Conservation (phyloP, 1,139 yeast species). For the Protomyces pachydermus region DNA sequence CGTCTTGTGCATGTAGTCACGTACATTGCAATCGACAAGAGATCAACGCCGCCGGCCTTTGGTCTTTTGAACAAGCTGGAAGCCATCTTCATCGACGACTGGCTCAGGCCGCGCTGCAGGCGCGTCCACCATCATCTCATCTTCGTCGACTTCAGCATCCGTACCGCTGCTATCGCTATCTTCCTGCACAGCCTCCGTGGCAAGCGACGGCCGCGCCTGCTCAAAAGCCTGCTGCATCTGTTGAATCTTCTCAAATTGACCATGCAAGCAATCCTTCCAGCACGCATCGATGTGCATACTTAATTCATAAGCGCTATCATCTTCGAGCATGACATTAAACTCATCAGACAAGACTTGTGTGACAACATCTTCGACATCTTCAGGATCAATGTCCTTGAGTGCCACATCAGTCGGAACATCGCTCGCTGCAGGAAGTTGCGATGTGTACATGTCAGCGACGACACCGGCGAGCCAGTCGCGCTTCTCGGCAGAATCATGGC, state of each 20-base stretch:
- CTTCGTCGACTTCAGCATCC: slow-evolving; percentile 19
- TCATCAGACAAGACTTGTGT: slow-evolving; percentile 91
- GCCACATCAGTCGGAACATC: slow-evolving; percentile 40
- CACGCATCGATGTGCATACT: slow-evolving; percentile 62
- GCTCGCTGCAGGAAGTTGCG: background rate
- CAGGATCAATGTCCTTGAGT: slow-evolving; percentile 55
- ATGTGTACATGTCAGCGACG: slow-evolving; percentile 59
- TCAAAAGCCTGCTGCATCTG: slow-evolving; percentile 56
- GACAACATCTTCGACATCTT: slow-evolving; percentile 76
- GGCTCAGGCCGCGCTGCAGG: slow-evolving; percentile 11
- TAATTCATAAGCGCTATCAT: slow-evolving; percentile 71
- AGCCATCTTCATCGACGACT: slow-evolving; percentile 80
- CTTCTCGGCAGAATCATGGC: slow-evolving; percentile 80
- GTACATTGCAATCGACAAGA: background rate
- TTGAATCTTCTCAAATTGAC: slow-evolving; percentile 55
- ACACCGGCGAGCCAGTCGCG: slow-evolving; percentile 92
- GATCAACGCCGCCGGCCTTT: slow-evolving; percentile 2
- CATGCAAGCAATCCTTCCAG: slow-evolving; percentile 58
- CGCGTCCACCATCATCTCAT: slow-evolving; percentile 11
- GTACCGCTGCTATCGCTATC: slow-evolving; percentile 5
- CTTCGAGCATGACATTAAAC: slow-evolving; percentile 81
- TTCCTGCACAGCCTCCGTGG: background rate
- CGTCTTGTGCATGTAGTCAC: background rate
- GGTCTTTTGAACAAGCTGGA: slow-evolving; percentile 71
- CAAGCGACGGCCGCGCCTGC: slow-evolving; percentile 33